Conservation (phyloP, 441 rosid genomes). For the Adansonia gregorii region DNA sequence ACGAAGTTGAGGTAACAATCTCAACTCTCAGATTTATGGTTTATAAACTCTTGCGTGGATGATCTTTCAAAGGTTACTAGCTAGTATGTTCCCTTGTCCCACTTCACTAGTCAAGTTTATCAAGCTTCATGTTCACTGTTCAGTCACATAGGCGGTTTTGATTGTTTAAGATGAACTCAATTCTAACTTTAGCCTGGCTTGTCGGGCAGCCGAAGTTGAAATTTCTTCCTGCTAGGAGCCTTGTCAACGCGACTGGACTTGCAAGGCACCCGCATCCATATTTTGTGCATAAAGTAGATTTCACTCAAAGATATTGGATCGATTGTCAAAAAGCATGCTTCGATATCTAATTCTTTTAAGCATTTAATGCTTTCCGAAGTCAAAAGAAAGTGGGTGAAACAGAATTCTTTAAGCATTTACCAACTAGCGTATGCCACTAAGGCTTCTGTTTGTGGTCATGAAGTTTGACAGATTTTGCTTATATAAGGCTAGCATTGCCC, state of each 20-base stretch:
- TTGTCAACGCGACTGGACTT: not conserved
- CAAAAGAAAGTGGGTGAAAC: constrained; percentile 11
- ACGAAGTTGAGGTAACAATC: too few relatives aligned
- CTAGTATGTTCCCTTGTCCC: too few relatives aligned
- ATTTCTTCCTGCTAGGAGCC: not conserved
- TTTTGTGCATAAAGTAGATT: not conserved
- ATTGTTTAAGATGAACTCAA: not conserved
- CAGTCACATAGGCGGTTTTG: not conserved
- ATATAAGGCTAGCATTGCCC: constrained; percentile 20
- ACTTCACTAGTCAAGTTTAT: too few relatives aligned
- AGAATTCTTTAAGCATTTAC: constrained; percentile 13
- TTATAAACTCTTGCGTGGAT: too few relatives aligned
- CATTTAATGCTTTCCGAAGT: not conserved
- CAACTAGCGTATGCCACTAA: constrained; percentile 4
- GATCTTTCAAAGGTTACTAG: too few relatives aligned
- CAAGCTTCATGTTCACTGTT: too few relatives aligned
- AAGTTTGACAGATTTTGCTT: not conserved
- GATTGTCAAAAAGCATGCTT: not conserved
- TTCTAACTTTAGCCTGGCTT: constrained; percentile 3
- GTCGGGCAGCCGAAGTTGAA: constrained; percentile 7
- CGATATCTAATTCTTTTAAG: not conserved
- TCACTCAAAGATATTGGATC: not conserved
- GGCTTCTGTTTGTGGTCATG: not conserved
- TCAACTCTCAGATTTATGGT: too few relatives aligned
- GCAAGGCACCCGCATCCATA: not conserved